Evolutionary conservation across 148 eudicot genomes (phyloP).

Genomic region (Salicornia ramosissima): DNA sequence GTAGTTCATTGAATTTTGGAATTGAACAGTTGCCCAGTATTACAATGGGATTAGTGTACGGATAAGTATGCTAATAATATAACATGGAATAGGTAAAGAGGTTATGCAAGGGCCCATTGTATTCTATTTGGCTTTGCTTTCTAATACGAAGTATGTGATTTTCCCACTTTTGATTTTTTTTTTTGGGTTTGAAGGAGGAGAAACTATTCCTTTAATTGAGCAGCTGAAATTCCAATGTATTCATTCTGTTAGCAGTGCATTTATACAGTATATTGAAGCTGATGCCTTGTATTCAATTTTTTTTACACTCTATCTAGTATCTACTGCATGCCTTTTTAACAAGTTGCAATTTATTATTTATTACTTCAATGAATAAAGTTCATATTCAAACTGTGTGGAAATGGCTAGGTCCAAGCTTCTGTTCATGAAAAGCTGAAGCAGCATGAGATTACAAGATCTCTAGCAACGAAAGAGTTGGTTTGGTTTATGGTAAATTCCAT

Average conservation of each 20-base stretch:
- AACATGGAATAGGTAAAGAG: background rate
- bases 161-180: background rate
- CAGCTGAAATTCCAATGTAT: background rate
- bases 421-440: slow-evolving; percentile 66
- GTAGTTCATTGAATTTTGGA: too few species aligned
- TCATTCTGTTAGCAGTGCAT: background rate
- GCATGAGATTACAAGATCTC: slow-evolving; percentile 61
- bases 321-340: background rate
- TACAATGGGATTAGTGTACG: background rate
- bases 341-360: background rate
- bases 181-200: too few species aligned
- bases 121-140: too few species aligned
- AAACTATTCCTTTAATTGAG: background rate
- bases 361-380: background rate
- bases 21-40: too few species aligned
- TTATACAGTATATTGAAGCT: background rate
- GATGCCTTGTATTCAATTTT: background rate
- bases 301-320: background rate
- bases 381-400: background rate
- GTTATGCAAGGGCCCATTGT: too few species aligned
- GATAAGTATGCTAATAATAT: background rate
- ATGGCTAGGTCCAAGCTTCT: slow-evolving; percentile 61
- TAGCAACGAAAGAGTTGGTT: slow-evolving; percentile 82
- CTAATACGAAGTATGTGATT: background rate
- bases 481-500: slow-evolving; percentile 73